Conservation (phyloP, 495 filamentous ascomycete species). For the Rhypophila decipiens region DNA sequence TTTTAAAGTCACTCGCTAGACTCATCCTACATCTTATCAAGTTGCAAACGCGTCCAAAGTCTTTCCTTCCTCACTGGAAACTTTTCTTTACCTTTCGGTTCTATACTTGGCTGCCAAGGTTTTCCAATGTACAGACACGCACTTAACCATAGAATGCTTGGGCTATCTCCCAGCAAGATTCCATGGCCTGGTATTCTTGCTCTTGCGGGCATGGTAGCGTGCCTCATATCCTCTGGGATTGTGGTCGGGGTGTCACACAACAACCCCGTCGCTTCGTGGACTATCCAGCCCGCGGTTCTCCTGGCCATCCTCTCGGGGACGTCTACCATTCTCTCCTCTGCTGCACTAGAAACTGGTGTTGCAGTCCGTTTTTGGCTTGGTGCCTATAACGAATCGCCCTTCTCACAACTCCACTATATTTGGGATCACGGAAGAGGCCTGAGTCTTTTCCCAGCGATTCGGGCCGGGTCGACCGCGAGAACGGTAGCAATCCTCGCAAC, state of each 20-base stretch:
- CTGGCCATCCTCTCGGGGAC: constrained; percentile 11
- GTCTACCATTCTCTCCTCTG: constrained; percentile 9
- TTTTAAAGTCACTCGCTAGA: no score
- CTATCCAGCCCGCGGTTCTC: not conserved
- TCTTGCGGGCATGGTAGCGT: not conserved
- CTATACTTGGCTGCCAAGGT: no score
- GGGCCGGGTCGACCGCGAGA: constrained; percentile 7
- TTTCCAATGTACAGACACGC: no score
- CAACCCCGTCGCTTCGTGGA: not conserved
- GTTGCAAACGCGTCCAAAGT: no score
- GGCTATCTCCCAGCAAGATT: not conserved
- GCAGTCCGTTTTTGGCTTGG: constrained; percentile 12
- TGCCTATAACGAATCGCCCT: constrained; percentile 1
- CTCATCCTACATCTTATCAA: no score
- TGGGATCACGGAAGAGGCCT: constrained; percentile 12
- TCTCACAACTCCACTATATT: constrained; percentile 15
- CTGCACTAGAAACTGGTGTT: constrained; percentile 10
- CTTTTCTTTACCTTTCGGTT: no score
- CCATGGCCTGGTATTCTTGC: not conserved
- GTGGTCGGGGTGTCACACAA: not conserved
- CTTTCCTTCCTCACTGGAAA: no score
- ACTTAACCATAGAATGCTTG: no score
- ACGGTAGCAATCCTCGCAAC: constrained; percentile 6
- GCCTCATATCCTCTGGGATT: not conserved
- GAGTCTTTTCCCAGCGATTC: constrained; percentile 6